Percentiles rank a stretch among this genome's conserved stretches.
phyloP scores from a whole-genome alignment of 2,329 filamentous ascomycete species.

The Exophiala phaeomuriformis region DNA sequence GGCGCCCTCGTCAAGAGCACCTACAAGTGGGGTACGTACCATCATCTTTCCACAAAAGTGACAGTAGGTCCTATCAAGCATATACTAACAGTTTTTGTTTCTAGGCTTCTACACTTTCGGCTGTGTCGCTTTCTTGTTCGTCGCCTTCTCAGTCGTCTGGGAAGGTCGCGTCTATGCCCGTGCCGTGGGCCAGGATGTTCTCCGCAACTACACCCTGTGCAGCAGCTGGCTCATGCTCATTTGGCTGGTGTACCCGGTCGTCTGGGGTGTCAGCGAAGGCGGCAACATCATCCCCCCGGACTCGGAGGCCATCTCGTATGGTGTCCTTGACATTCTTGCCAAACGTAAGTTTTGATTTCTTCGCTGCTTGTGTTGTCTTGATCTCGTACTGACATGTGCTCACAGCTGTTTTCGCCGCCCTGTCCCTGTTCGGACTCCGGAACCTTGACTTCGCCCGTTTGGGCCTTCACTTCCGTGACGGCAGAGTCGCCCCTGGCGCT shows the following conservation, averaged over 20 bases:
- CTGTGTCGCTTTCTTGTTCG: slow-evolving; percentile 49
- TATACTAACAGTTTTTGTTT: not conserved
- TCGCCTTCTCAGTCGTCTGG: slow-evolving; percentile 53
- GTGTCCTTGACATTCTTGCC: slow-evolving; percentile 49
- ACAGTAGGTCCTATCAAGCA: no score
- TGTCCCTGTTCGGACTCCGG: slow-evolving; percentile 57
- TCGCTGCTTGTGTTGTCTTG: not conserved
- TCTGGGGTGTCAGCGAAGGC: slow-evolving; percentile 57
- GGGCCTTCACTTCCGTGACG: slow-evolving; percentile 22
- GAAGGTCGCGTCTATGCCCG: slow-evolving; percentile 52
- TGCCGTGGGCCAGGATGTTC: slow-evolving; percentile 48
- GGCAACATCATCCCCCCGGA: slow-evolving; percentile 60
- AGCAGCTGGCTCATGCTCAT: slow-evolving; percentile 54
- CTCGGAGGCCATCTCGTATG: slow-evolving; percentile 62
- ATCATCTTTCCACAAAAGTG: slow-evolving; percentile 35
- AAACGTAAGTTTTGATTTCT: slow-evolving; percentile 14
- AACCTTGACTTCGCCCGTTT: slow-evolving; percentile 53
- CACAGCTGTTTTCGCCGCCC: slow-evolving; percentile 43
- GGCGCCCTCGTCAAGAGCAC: slow-evolving; percentile 55
- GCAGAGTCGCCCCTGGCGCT: slow-evolving; percentile 3
- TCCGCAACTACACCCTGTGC: slow-evolving; percentile 48
- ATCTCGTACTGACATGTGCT: slow-evolving; percentile 1
- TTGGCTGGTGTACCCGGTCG: slow-evolving; percentile 59
- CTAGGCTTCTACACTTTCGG: slow-evolving; percentile 53
- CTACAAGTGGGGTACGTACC: slow-evolving; percentile 50